Evolutionary conservation across 768 basidiomycete species (phyloP).

Genomic region (Pulveroboletus sp.): DNA sequence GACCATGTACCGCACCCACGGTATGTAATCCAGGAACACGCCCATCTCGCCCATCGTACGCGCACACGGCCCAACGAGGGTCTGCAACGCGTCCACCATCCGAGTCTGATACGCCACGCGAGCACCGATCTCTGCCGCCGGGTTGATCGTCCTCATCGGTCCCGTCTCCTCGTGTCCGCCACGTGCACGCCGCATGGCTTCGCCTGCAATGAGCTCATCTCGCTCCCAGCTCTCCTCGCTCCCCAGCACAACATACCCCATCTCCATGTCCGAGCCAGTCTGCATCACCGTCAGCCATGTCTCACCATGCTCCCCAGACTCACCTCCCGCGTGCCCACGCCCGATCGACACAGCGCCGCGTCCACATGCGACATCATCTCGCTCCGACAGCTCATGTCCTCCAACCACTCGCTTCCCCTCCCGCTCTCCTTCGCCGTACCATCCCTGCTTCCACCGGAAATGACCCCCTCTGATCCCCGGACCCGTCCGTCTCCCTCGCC

Average conservation of each 20-base stretch:
- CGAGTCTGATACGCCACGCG: slow-evolving; percentile 44
- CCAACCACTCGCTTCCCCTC: slow-evolving; percentile 25
- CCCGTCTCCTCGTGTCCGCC: slow-evolving; percentile 34
- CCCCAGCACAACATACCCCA: slow-evolving; percentile 45
- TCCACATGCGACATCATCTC: slow-evolving; percentile 57
- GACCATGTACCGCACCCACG: slow-evolving; percentile 66
- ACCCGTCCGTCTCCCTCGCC: slow-evolving; percentile 29
- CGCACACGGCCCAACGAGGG: slow-evolving; percentile 42
- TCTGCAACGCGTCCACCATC: slow-evolving; percentile 46
- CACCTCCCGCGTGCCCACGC: slow-evolving; percentile 41
- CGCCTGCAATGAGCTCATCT: slow-evolving; percentile 48
- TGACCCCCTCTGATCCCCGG: slow-evolving; percentile 30
- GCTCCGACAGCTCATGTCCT: slow-evolving; percentile 29
- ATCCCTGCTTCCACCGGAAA: slow-evolving; percentile 32
- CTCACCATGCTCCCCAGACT: slow-evolving; percentile 7
- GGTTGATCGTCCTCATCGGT: slow-evolving; percentile 34
- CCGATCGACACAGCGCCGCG: slow-evolving; percentile 42
- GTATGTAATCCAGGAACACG: slow-evolving; percentile 67
- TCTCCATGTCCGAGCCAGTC: slow-evolving; percentile 61
- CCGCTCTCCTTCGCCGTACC: slow-evolving; percentile 6
- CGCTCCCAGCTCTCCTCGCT: slow-evolving; percentile 30
- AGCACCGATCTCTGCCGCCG: slow-evolving; percentile 33
- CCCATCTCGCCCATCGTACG: slow-evolving; percentile 43
- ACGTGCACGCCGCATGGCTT: slow-evolving; percentile 48
- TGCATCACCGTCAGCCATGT: slow-evolving; percentile 14